Evolutionary conservation across 83 land plant genomes (phyloP), one percentile per base, ranked within the genome.

Genomic region (Picea abies): DNA sequence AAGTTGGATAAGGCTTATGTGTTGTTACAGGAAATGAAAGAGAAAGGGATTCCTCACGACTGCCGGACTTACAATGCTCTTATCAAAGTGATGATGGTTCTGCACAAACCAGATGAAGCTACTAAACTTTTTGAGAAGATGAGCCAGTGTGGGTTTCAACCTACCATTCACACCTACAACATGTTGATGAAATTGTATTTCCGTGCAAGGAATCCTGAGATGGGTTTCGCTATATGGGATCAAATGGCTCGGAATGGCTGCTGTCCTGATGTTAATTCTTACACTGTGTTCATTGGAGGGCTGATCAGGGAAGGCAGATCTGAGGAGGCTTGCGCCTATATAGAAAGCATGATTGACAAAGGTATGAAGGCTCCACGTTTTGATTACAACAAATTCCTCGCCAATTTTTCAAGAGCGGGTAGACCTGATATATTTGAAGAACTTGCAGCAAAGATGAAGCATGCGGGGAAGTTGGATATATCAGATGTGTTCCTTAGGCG

Each of bases 221-320:
- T 87, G 91, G 92, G 88, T 0, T 73, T 44, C 65, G 87, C 81
- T 20, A 65, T 89, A 62, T 90, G 95, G 95, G 82, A 90, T 35
- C 93, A 87, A 64, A 93, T 93, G 91, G 56, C 11, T 23, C 63
- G 60, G 11, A 90, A 80, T 60, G 92, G 92, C 0, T 85, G 88
- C 71, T 88, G 94, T 65, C 94, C 91, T 65, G 94, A 92, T 84
- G 89, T 85, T 29, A 90, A 93, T 87, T 87, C 95, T 4, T 93
- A 90, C 61, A 87, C 82, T 0, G 87, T 93, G 10, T 78, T 87
- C 76, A 87, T 90, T 44, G 85, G 88, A 47, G 91, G 93, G 61
- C 87, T 90, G 22, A 85, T 90, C 76, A 82, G 89, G 60, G 85
- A 80, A 56, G 95, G 93, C n/a, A 84, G 83, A 58, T 87, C 87